Evolutionary conservation across 1,284 basidiomycete species (phyloP).

Genomic region (Ceratobasidium sp.): DNA sequence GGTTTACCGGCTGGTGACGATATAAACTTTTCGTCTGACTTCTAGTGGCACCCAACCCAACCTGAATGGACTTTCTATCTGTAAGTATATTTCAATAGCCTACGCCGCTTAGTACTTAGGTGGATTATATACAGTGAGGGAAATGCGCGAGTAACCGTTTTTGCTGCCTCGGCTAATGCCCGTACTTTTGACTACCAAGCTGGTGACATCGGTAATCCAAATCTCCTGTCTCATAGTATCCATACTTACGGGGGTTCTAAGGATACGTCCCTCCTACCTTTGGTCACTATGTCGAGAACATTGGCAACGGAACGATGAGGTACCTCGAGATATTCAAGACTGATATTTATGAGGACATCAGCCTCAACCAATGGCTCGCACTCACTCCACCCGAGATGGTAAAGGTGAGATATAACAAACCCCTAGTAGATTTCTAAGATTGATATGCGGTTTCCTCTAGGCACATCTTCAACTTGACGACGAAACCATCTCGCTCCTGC

Average conservation of each 20-base stretch:
- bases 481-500: background rate
- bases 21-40: conserved; percentile 3
- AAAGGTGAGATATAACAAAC: background rate
- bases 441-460: background rate
- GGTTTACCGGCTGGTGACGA: conserved; percentile 3
- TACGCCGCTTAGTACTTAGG: background rate
- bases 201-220: conserved; percentile 68
- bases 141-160: conserved; percentile 47
- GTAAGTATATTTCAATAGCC: conserved; percentile 1
- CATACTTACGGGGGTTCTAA: background rate
- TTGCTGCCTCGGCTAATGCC: conserved; percentile 65
- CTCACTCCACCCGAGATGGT: conserved; percentile 20
- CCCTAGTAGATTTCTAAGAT: background rate
- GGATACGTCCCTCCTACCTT: conserved; percentile 58
- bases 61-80: conserved; percentile 49
- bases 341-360: conserved; percentile 13
- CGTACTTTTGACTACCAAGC: conserved; percentile 70
- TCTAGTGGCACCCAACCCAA: conserved; percentile 26
- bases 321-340: conserved; percentile 23
- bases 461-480: conserved; percentile 11
- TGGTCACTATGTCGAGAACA: conserved; percentile 25
- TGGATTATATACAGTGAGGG: conserved; percentile 7
- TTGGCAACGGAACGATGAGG: conserved; percentile 6
- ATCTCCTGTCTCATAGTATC: too few relatives aligned
- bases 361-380: conserved; percentile 16